Percentiles rank a stretch among this genome's conserved stretches.
Evolutionary conservation across 1,139 yeast genomes (phyloP).

Genomic region (Blastobotrys apis): DNA sequence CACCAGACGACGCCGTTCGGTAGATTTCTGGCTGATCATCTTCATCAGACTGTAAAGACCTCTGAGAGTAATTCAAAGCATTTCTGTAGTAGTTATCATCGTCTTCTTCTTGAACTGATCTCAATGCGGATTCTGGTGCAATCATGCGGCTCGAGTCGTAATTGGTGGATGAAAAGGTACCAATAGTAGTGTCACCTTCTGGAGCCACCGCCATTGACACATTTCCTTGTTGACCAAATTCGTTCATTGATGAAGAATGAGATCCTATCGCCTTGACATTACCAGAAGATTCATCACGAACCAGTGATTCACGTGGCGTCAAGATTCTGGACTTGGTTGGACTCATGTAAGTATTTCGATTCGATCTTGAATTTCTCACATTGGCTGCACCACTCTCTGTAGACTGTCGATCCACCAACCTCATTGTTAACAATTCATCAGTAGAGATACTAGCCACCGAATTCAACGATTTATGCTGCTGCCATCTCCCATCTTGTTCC

Average conservation of each 20-base stretch:
- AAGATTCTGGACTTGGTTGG: slow-evolving; percentile 28
- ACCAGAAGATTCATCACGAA: slow-evolving; percentile 23
- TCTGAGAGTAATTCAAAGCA: slow-evolving; percentile 13
- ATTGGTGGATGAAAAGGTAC: not conserved
- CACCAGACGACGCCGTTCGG: slow-evolving; percentile 17
- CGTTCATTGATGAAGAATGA: slow-evolving; percentile 23
- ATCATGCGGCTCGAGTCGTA: not conserved
- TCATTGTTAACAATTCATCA: slow-evolving; percentile 74
- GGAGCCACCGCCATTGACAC: slow-evolving; percentile 5
- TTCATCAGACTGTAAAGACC: slow-evolving; percentile 15
- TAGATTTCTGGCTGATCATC: slow-evolving; percentile 7
- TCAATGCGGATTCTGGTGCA: slow-evolving; percentile 4
- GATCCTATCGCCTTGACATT: slow-evolving; percentile 24
- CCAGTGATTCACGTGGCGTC: slow-evolving; percentile 26
- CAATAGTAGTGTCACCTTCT: not conserved
- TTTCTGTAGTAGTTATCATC: slow-evolving; percentile 9
- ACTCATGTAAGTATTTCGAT: slow-evolving; percentile 25
- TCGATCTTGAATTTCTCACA: slow-evolving; percentile 15
- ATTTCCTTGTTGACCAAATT: not conserved
- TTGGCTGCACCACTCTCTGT: slow-evolving; percentile 10
- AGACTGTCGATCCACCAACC: slow-evolving; percentile 47
- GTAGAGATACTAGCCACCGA: slow-evolving; percentile 85
- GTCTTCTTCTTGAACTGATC: slow-evolving; percentile 3
- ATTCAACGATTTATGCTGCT: slow-evolving; percentile 57
- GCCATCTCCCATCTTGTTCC: slow-evolving; percentile 32